Percentiles rank a stretch among this genome's conserved stretches.
Evolutionary conservation across 2,329 filamentous ascomycete species (phyloP).

Genomic region (Talaromyces sp.): DNA sequence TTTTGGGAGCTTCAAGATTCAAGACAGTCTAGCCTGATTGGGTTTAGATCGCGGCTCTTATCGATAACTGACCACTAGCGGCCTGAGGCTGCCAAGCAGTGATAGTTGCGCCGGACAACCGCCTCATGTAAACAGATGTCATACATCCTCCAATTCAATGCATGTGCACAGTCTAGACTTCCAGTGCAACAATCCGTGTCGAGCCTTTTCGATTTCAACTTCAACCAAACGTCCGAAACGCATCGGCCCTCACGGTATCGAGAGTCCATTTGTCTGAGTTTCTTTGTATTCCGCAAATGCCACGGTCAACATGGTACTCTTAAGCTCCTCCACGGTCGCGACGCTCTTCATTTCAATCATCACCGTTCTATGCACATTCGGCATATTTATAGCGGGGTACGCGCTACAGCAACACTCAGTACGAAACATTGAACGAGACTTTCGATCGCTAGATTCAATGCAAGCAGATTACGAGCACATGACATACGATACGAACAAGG

Average conservation of each 20-base stretch:
- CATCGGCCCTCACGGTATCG: not conserved
- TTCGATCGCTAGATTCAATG: constrained; percentile 48
- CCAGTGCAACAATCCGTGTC: not conserved
- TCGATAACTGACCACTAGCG: not conserved
- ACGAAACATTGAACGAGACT: constrained; percentile 68
- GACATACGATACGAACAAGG: constrained; percentile 10
- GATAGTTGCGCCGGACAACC: constrained; percentile 20
- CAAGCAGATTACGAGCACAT: constrained; percentile 28
- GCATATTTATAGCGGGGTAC: constrained; percentile 86
- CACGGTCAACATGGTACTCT: constrained; percentile 41
- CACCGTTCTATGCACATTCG: constrained; percentile 72
- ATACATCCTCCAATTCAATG: not conserved
- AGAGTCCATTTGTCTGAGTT: not conserved
- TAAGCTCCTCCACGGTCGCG: constrained; percentile 45
- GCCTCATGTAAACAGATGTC: constrained; percentile 13
- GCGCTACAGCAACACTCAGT: constrained; percentile 83
- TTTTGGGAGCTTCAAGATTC: not conserved
- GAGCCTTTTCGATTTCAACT: not conserved
- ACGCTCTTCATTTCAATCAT: constrained; percentile 43
- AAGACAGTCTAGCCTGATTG: not conserved
- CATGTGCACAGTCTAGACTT: not conserved
- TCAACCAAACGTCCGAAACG: not conserved
- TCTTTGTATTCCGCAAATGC: constrained; percentile 15
- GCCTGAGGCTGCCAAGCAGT: not conserved
- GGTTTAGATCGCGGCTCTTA: not conserved